Evolutionary conservation across 441 rosid species (phyloP).

Genomic region (Macaranga tanarius): DNA sequence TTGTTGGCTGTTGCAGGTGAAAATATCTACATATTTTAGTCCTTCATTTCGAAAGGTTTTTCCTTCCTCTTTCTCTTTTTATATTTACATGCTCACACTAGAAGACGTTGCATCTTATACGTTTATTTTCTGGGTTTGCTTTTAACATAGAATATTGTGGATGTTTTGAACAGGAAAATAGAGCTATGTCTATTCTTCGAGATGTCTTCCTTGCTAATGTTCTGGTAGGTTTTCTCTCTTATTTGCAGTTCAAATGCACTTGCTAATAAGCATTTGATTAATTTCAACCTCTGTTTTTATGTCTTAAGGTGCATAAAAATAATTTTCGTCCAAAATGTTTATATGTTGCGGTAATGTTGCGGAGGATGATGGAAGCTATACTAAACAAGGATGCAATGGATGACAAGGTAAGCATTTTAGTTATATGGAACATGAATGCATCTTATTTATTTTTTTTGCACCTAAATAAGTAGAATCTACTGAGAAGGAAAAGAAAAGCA

Average conservation of each 20-base stretch:
- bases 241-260: conserved; percentile 8
- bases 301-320: conserved; percentile 51
- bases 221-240: conserved; percentile 52
- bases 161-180: conserved; percentile 54
- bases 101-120: not conserved
- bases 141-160: conserved; percentile 21
- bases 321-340: conserved; percentile 90
- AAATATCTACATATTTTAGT: conserved; percentile 41
- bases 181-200: conserved; percentile 61
- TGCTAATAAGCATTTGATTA: conserved; percentile 18
- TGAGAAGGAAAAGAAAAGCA: not conserved
- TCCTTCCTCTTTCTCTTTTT: not conserved
- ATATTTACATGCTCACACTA: not conserved
- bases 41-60: conserved; percentile 50
- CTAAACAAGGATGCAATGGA: conserved; percentile 95
- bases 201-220: conserved; percentile 90
- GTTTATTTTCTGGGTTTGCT: conserved; percentile 4
- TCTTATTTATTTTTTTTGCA: conserved; percentile 2
- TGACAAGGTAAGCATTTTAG: conserved; percentile 71
- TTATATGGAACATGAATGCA: not conserved
- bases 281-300: conserved; percentile 22
- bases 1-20: conserved; percentile 49
- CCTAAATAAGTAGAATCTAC: not conserved
- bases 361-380: conserved; percentile 95
- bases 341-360: conserved; percentile 94